Percentiles rank a stretch among this genome's conserved stretches.
Evolutionary conservation across 306 rosid species (phyloP).

Genomic region (Quercus mongolica): DNA sequence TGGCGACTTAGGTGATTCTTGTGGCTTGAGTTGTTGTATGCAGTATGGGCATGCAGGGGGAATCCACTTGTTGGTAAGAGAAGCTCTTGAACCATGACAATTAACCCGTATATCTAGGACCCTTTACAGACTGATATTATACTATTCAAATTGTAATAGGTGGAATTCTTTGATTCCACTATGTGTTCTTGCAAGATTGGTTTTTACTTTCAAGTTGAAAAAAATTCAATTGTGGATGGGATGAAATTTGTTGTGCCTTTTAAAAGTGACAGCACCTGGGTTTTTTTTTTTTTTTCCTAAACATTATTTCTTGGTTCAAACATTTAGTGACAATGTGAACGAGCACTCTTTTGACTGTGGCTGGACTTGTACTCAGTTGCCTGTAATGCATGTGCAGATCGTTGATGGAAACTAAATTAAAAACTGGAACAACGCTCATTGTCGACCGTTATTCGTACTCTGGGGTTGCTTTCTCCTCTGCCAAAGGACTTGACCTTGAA

Average conservation of each 20-base stretch:
- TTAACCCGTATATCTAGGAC: background rate
- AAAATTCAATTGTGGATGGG: background rate
- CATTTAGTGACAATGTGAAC: background rate
- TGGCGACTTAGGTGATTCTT: background rate
- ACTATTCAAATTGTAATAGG: background rate
- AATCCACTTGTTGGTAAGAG: background rate
- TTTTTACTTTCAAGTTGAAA: background rate
- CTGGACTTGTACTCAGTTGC: background rate
- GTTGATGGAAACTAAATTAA: slow-evolving; percentile 80
- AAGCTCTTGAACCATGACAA: background rate
- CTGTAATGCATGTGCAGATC: slow-evolving; percentile 43
- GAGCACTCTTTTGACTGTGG: background rate
- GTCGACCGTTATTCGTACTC: slow-evolving; percentile 96
- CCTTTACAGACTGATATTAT: background rate
- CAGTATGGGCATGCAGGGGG: background rate
- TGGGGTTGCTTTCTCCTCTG: slow-evolving; percentile 94
- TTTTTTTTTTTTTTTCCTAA: no score
- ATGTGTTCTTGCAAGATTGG: background rate
- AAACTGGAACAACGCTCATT: slow-evolving; percentile 79
- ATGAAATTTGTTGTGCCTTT: background rate
- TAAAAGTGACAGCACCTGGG: background rate
- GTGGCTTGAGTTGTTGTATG: background rate
- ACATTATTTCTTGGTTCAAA: background rate
- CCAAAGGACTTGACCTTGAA: slow-evolving; percentile 79
- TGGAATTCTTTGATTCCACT: background rate